Conservation (phyloP, 2,329 filamentous ascomycete species). For the Tetracladium maxilliforme region DNA sequence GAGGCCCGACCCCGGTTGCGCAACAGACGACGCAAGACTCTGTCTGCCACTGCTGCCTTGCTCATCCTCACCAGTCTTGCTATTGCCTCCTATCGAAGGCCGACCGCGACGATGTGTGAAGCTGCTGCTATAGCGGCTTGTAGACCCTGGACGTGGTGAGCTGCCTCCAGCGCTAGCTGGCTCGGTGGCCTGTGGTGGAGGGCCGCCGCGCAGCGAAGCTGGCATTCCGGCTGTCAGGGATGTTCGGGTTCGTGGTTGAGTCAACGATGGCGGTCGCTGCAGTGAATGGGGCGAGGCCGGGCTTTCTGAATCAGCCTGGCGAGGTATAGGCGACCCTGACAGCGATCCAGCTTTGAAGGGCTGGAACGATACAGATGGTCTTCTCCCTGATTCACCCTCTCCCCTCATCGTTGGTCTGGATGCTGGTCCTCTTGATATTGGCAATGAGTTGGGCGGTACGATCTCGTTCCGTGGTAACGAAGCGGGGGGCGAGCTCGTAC, state of each 20-base stretch:
- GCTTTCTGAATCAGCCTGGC: conserved; percentile 21
- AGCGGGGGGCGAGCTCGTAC: conserved; percentile 40
- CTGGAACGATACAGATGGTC: conserved; percentile 79
- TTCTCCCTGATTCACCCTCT: conserved; percentile 39
- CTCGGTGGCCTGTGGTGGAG: conserved; percentile 43
- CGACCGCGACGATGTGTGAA: conserved; percentile 76
- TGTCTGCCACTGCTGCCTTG: conserved; percentile 69
- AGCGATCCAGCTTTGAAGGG: conserved; percentile 93
- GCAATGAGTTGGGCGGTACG: conserved; percentile 35
- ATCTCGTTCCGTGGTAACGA: conserved; percentile 29
- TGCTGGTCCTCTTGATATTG: conserved; percentile 23
- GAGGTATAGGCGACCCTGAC: conserved; percentile 64
- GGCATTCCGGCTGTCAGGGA: conserved; percentile 66
- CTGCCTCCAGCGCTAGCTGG: conserved; percentile 53
- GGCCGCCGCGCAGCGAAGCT: conserved; percentile 52
- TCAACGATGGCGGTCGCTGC: conserved; percentile 33
- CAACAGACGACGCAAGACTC: conserved; percentile 54
- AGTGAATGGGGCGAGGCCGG: conserved; percentile 30
- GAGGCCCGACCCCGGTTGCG: conserved; percentile 64
- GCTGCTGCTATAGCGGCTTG: conserved; percentile 84
- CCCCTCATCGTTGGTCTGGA: conserved; percentile 31
- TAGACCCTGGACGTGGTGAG: conserved; percentile 64
- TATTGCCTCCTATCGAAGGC: conserved; percentile 61
- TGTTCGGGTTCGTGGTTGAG: conserved; percentile 51
- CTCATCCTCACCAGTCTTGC: conserved; percentile 58